Base-by-base conservation (phyloP, 129 eudicot genomes). In the Flaveria bidentis region DNA sequence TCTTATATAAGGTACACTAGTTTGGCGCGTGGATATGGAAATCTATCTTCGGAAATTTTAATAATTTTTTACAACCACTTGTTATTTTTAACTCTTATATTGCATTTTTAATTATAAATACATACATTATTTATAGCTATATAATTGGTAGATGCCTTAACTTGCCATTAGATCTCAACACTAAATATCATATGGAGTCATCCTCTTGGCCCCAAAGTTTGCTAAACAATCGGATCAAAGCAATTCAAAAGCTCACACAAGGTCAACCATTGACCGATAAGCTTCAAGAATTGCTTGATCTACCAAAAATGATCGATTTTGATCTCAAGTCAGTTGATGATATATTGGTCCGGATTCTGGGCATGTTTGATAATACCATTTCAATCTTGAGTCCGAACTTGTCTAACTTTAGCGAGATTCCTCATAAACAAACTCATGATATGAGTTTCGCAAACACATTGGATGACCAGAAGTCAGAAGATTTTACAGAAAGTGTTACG, bases 241-340 rank as follows among this genome's bases (percentile, higher is more conserved):
- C 78, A 6, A 60, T 75, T 10, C 18, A 73, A 13, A 75, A 73
- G 70, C 57, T 87, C 52, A 76, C 42, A 3, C 71, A 68, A 39
- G 89, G 89, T 80, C 82, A 75, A n/a, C 56, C 65, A 23, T 50
- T 78, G 33, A 77, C 89, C 2, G 45, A 77, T 18, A 80, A 68
- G 69, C 85, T 82, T 25, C 82, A 69, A 6, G 14, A 26, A 33
- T 71, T 78, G 56, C 81, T 88, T 1, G 14, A 72, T 9, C 45
- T 47, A 14, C 46, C 81, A 2, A 26, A 46, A 39, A 76, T 39
- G 49, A 14, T 66, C 2, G 14, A 39, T 3, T 16, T 9, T 6
- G 52, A 50, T 28, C 57, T 17, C 62, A 22, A 30, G 28, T 50
- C 83, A 0, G 80, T 36, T 36, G 41, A 36, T 1, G 41, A 41